Evolutionary conservation across 108 stramenopile genomes (phyloP).

Genomic region (Conticribra guillardii): DNA sequence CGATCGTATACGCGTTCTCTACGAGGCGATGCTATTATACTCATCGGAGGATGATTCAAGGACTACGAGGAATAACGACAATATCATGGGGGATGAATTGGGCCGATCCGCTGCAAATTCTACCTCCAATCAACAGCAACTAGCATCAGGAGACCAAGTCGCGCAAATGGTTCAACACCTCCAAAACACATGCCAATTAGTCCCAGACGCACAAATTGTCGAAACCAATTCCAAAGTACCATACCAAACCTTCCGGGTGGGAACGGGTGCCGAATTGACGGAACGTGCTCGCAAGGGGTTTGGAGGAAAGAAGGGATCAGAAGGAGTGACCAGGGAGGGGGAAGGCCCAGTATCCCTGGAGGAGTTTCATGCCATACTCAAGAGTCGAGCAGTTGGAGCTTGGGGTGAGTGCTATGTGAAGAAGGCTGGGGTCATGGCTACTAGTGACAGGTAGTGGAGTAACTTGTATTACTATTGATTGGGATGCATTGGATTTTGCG

Average conservation of each 20-base stretch:
- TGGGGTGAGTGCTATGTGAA: constrained; percentile 89
- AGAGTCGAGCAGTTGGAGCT: constrained; percentile 77
- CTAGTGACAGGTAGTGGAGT: constrained; percentile 46
- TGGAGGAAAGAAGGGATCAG: constrained; percentile 39
- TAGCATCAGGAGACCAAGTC: constrained; percentile 47
- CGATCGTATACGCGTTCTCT: constrained; percentile 72
- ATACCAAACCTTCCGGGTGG: constrained; percentile 67
- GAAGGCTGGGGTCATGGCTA: constrained; percentile 30
- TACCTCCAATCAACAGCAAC: constrained; percentile 14
- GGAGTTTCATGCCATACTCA: constrained; percentile 60
- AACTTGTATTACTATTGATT: no score
- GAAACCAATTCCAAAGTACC: constrained; percentile 68
- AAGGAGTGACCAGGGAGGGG: constrained; percentile 21
- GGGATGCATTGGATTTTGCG: no score
- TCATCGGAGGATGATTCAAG: no score
- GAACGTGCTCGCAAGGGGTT: constrained; percentile 45
- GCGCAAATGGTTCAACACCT: constrained; percentile 69
- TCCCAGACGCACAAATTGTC: constrained; percentile 78
- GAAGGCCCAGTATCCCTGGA: constrained; percentile 32
- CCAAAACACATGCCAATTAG: constrained; percentile 79
- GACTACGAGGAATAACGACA: no score
- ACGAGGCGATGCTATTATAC: constrained; percentile 27
- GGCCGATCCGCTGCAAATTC: not conserved
- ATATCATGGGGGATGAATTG: constrained; percentile 1
- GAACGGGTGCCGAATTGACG: constrained; percentile 65